A percentile compares a stretch with the other conserved stretches of the same genome.
Conservation (phyloP, 768 basidiomycete species). For the Tulasnella sp. region DNA sequence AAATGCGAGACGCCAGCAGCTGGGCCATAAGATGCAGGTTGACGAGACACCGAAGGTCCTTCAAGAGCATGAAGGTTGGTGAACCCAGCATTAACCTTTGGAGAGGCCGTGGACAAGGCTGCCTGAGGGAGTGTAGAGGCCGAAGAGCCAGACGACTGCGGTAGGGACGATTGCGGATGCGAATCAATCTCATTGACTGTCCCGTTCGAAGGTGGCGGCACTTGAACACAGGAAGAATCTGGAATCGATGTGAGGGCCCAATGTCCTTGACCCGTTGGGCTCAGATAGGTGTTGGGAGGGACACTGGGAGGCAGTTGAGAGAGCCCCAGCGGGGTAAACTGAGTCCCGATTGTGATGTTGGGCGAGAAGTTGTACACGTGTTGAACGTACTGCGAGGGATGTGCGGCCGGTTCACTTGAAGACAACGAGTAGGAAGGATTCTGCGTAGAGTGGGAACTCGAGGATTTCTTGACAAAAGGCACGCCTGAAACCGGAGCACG, state of each 20-base stretch:
- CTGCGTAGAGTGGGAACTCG: not conserved
- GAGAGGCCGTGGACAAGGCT: not conserved
- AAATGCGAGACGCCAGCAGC: not conserved
- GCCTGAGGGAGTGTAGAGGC: not conserved
- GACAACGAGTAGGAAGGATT: not conserved
- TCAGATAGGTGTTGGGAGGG: too few species aligned
- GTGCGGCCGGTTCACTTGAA: not conserved
- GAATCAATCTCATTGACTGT: not conserved
- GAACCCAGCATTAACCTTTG: not conserved
- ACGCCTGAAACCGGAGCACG: too few species aligned
- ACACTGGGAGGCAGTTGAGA: too few species aligned
- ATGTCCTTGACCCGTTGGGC: not conserved
- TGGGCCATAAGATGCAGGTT: not conserved
- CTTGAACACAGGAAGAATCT: not conserved
- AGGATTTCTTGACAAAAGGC: not conserved
- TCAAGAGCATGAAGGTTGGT: not conserved
- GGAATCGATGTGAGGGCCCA: not conserved
- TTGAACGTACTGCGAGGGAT: not conserved
- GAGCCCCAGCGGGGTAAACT: too few species aligned
- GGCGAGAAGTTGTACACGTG: not conserved
- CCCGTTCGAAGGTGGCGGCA: not conserved
- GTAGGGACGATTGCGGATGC: not conserved
- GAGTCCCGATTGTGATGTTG: not conserved
- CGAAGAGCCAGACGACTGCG: not conserved
- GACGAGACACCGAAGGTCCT: not conserved